Percentiles rank a stretch among this genome's conserved stretches.
Evolutionary conservation across 2,329 filamentous ascomycete genomes (phyloP).

Genomic region (Didymella sp.): DNA sequence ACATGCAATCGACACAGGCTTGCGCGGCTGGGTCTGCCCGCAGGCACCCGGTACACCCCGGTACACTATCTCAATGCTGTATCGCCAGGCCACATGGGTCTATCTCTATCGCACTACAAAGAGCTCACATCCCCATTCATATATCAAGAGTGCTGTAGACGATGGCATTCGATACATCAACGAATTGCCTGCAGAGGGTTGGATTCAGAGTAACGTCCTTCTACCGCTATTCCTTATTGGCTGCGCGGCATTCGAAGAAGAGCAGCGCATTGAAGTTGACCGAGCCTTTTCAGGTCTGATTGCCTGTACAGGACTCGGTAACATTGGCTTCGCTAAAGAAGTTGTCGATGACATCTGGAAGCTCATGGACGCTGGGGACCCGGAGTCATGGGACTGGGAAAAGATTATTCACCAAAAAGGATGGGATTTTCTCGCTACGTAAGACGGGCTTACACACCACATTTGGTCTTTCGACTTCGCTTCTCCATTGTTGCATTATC

Average conservation of each 20-base stretch:
- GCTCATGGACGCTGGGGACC: slow-evolving; percentile 64
- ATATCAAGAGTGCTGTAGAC: slow-evolving; percentile 64
- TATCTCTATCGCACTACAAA: slow-evolving; percentile 68
- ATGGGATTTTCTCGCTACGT: slow-evolving; percentile 68
- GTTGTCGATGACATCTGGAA: slow-evolving; percentile 66
- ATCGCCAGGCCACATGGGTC: slow-evolving; percentile 68
- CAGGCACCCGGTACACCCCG: slow-evolving; percentile 60
- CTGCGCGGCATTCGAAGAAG: slow-evolving; percentile 64
- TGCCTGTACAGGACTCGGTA: slow-evolving; percentile 63
- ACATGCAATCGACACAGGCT: slow-evolving; percentile 75
- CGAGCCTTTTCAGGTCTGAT: slow-evolving; percentile 62
- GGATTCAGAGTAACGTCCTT: slow-evolving; percentile 65
- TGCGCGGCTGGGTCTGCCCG: slow-evolving; percentile 75
- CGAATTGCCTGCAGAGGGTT: slow-evolving; percentile 61
- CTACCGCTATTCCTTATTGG: slow-evolving; percentile 68
- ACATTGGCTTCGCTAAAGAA: slow-evolving; percentile 63
- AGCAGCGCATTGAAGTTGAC: slow-evolving; percentile 63
- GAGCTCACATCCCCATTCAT: slow-evolving; percentile 61
- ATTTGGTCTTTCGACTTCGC: slow-evolving; percentile 8
- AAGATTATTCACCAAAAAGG: slow-evolving; percentile 64
- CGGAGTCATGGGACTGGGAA: slow-evolving; percentile 70
- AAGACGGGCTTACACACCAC: slow-evolving; percentile 11
- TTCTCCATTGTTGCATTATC: slow-evolving; percentile 20
- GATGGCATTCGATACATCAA: slow-evolving; percentile 65
- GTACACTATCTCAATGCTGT: slow-evolving; percentile 64